Evolutionary conservation across 2,329 filamentous ascomycete species (phyloP).

Genomic region (Phialemoniopsis sp.): DNA sequence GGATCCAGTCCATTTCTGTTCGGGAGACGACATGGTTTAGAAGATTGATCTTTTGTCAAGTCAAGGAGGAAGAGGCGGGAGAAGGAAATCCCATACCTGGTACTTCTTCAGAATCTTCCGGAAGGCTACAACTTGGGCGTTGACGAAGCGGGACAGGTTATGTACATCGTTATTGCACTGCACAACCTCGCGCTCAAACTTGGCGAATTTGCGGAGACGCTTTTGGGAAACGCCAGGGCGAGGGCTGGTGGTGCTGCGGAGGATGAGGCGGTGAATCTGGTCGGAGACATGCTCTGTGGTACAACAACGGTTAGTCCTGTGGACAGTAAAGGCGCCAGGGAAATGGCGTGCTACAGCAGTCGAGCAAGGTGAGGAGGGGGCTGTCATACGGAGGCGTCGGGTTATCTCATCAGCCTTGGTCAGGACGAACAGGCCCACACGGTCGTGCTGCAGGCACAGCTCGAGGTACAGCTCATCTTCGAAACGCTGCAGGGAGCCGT

Average conservation of each 20-base stretch:
- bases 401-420: constrained; percentile 79
- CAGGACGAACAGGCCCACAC: constrained; percentile 72
- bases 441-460: constrained; percentile 70
- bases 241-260: constrained; percentile 32
- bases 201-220: constrained; percentile 46
- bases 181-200: constrained; percentile 47
- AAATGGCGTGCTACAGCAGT: background rate
- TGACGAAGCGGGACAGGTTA: constrained; percentile 66
- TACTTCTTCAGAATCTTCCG: constrained; percentile 81
- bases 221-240: constrained; percentile 32
- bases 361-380: background rate
- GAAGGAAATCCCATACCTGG: constrained; percentile 37
- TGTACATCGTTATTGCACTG: constrained; percentile 68
- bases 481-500: constrained; percentile 55
- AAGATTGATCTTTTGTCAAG: constrained; percentile 3
- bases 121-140: constrained; percentile 72
- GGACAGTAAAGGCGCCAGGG: background rate
- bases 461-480: constrained; percentile 69
- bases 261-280: constrained; percentile 41
- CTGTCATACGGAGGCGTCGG: constrained; percentile 57
- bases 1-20: constrained; percentile 78
- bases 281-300: constrained; percentile 42
- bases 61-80: background rate
- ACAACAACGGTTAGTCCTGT: constrained; percentile 12
- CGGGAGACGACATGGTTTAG: background rate